phyloP scores from a whole-genome alignment of 345 rosid genomes.

The Excoecaria agallocha region DNA sequence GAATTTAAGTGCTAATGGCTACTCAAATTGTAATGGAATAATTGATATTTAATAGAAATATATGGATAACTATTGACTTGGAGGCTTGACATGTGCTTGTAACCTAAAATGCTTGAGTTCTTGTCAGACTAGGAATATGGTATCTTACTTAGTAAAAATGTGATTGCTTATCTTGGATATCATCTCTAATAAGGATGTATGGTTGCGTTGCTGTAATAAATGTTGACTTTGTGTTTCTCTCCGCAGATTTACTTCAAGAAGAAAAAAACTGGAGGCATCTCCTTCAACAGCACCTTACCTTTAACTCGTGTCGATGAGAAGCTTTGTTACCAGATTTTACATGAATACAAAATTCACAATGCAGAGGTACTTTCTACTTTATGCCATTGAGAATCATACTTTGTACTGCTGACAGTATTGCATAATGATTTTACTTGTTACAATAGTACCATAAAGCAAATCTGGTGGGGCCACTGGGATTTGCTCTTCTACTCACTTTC shows the following conservation, averaged over 20 bases:
- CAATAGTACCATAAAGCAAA: neutral
- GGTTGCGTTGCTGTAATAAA: neutral
- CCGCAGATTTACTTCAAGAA: conserved; percentile 89
- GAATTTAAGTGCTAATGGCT: neutral
- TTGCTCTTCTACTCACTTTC: neutral
- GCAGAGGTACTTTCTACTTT: conserved; percentile 71
- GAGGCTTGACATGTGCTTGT: neutral
- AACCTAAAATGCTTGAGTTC: neutral
- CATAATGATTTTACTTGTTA: neutral
- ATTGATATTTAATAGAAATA: neutral
- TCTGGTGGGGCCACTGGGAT: neutral
- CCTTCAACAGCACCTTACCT: conserved; percentile 86
- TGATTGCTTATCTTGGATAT: neutral
- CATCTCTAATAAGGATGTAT: neutral
- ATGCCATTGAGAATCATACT: neutral
- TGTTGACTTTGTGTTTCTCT: conserved; percentile 22
- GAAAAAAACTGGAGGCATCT: conserved; percentile 97
- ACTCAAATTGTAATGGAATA: neutral
- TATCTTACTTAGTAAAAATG: neutral
- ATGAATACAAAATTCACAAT: conserved; percentile 98
- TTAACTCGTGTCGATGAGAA: conserved; percentile 95
- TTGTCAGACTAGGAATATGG: neutral
- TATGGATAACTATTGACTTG: neutral
- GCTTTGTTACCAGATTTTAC: conserved; percentile 96
- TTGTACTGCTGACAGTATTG: neutral